A percentile compares a stretch with the other conserved stretches of the same genome.
Evolutionary conservation across 148 eudicot species (phyloP).

Genomic region (Beta vulgaris): DNA sequence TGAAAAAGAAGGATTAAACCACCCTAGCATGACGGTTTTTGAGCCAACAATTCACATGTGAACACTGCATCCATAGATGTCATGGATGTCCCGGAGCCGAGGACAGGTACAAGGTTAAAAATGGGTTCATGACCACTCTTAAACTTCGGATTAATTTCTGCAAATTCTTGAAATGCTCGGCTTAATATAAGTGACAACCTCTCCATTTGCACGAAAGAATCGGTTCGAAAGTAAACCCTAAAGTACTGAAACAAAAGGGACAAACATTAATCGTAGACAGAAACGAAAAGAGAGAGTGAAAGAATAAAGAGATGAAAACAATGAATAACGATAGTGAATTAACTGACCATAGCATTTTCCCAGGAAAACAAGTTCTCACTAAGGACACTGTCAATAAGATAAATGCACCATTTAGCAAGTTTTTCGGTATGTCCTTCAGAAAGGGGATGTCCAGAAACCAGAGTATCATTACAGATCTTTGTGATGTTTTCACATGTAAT

Average conservation of each 20-base stretch:
- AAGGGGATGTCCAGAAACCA: conserved; percentile 23
- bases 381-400: conserved; percentile 55
- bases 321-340: not conserved
- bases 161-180: conserved; percentile 46
- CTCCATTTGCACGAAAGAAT: conserved; percentile 42
- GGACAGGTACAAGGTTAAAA: conserved; percentile 81
- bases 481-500: conserved; percentile 47
- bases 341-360: conserved; percentile 67
- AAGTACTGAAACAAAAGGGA: conserved; percentile 40
- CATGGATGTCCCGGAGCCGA: conserved; percentile 61
- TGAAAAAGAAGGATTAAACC: not conserved
- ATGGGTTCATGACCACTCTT: conserved; percentile 36
- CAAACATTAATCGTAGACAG: not conserved
- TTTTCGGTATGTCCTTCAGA: conserved; percentile 36
- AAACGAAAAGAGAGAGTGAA: too few relatives aligned
- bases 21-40: conserved; percentile 31
- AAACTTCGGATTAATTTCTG: conserved; percentile 36
- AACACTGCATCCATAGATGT: conserved; percentile 56
- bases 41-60: conserved; percentile 74
- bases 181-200: conserved; percentile 43
- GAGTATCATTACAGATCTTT: conserved; percentile 41
- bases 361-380: conserved; percentile 60
- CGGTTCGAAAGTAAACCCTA: conserved; percentile 62
- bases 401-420: conserved; percentile 70
- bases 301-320: not conserved